Percentiles rank a stretch among this genome's conserved stretches.
These are phyloP conservation scores for Penicillium verhagenii DNA, from an alignment of 495 filamentous ascomycete species.

Conservation along the genomic window DNA sequence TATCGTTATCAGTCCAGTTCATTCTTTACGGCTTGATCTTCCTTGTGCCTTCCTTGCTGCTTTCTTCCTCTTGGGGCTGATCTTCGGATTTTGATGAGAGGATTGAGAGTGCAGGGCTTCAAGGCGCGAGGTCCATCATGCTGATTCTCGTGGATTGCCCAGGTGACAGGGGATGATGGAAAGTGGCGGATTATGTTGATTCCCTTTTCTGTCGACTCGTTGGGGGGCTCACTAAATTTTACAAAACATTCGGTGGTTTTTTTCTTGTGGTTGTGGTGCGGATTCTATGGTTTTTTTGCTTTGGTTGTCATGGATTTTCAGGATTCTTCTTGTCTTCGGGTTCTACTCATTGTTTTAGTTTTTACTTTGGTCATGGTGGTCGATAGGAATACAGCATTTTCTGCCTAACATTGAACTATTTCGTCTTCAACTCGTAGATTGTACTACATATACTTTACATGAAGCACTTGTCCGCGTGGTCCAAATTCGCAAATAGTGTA, in stretches of 20 bases:
- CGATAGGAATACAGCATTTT: constrained; percentile 13
- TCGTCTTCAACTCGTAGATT: too few relatives aligned
- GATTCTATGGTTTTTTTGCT: constrained; percentile 3
- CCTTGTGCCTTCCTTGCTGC: neutral
- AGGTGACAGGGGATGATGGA: constrained; percentile 8
- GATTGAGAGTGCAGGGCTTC: neutral
- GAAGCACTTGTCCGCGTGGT: too few relatives aligned
- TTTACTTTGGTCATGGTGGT: constrained; percentile 16
- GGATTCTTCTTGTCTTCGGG: too few relatives aligned
- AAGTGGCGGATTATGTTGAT: constrained; percentile 2
- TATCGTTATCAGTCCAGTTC: constrained; percentile 15
- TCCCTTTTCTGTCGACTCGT: constrained; percentile 14
- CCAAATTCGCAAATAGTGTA: too few relatives aligned
- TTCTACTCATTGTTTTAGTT: constrained; percentile 1
- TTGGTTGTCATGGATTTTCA: neutral
- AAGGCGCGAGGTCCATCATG: neutral
- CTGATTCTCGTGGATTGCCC: constrained; percentile 15
- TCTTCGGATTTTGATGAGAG: neutral
- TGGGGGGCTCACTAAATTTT: neutral
- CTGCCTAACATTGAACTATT: neutral
- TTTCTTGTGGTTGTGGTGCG: constrained; percentile 6
- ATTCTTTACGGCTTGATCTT: constrained; percentile 7
- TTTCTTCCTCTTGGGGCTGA: neutral
- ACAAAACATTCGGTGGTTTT: constrained; percentile 10
- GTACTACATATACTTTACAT: too few relatives aligned